Evolutionary conservation across 768 basidiomycete species (phyloP), one percentile per base, ranked within the genome.

Genomic region (Paxillus involutus): DNA sequence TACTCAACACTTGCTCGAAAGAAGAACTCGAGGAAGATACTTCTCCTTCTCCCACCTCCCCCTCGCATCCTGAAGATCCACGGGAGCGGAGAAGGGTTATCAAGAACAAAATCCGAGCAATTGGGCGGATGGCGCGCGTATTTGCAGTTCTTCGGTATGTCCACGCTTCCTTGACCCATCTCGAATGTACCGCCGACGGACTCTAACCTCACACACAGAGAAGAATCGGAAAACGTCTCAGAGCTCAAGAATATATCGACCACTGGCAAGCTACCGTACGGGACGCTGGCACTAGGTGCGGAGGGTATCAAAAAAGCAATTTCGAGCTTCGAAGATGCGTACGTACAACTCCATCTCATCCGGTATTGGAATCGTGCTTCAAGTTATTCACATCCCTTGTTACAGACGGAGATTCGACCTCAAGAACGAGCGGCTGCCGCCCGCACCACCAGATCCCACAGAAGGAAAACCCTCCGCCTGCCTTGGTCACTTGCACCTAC

Each of bases 1-100:
- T 99, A 41, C 82, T 99, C 37, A 91, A 94, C 64, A 94, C 93
- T 32, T 98, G 94, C 73, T 91, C 91, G 46, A 91, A 94, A 71
- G 94, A 97, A 66, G 96, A 98, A 71, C 82, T 99, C 29, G 92
- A 94, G 60, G 92, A 95, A 67, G 82, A 82, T 41, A 57, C 76
- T 51, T 63, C 77, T 39, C 75, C 78, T 39, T 46, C 55, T 59
- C 40, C 16, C 53, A 49, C 47, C n/a, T 44, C 47, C 33, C 49
- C 40, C 36, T 64, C 59, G 40, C 70, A 59, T 56, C 68, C 48
- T 55, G 63, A 57, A 55, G 74, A 61, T 41, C 53, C 49, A 53
- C 67, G 35, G 4, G 75, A 78, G 60, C 73, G 83, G 10, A 70
- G 81, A 49, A 70, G 81, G 52, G 75, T 80, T 53, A 87, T 89